Evolutionary conservation across 164 flowering plant species (phyloP).

Genomic region (Piper betle): DNA sequence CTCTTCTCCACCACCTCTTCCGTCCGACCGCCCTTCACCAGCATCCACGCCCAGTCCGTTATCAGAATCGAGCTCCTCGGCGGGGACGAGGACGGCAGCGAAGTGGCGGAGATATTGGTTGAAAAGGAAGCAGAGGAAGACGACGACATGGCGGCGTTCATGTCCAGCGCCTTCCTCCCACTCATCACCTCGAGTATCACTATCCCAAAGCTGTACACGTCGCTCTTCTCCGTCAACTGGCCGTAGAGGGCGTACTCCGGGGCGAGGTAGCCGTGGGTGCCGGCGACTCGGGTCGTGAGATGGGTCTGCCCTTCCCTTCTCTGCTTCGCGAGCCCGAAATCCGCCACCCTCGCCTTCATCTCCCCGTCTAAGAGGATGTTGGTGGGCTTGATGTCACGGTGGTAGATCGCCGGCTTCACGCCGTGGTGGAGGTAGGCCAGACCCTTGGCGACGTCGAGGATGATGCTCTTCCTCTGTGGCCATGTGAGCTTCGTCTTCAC

Average conservation of each 20-base stretch:
- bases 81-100: background rate
- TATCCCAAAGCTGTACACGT: slow-evolving; percentile 1
- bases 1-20: slow-evolving; percentile 42
- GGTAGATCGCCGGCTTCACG: slow-evolving; percentile 29
- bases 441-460: slow-evolving; percentile 30
- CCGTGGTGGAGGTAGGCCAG: slow-evolving; percentile 41
- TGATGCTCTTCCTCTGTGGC: slow-evolving; percentile 22
- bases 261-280: slow-evolving; percentile 41
- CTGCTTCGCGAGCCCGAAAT: slow-evolving; percentile 36
- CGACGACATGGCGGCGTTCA: background rate
- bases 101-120: no score
- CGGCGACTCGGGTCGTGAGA: slow-evolving; percentile 21
- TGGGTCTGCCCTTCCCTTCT: slow-evolving; percentile 21
- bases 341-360: slow-evolving; percentile 29
- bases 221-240: slow-evolving; percentile 26
- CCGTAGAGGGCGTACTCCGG: slow-evolving; percentile 41
- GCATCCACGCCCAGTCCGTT: slow-evolving; percentile 80
- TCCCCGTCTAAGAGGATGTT: slow-evolving; percentile 30
- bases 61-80: slow-evolving; percentile 29
- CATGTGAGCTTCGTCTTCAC: slow-evolving; percentile 13
- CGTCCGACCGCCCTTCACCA: slow-evolving; percentile 40
- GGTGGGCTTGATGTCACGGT: slow-evolving; percentile 18
- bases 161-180: slow-evolving; percentile 12
- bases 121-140: background rate
- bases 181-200: slow-evolving; percentile 33